These are phyloP conservation scores for Zygoascus flipseniorum DNA, from an alignment of 805 yeast species.

Conservation along the genomic window DNA sequence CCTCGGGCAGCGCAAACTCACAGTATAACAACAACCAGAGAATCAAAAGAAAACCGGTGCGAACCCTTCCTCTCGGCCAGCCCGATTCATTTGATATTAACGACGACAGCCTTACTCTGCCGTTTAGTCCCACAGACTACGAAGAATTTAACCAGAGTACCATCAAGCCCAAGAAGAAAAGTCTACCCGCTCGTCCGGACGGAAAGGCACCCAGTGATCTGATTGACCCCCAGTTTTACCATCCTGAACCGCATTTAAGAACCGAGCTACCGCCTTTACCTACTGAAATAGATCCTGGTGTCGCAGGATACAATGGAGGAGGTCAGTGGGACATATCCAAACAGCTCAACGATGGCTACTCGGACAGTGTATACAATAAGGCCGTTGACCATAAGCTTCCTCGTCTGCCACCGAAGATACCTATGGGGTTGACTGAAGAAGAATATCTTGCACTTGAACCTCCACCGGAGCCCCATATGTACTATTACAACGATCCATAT, in stretches of 20 bases:
- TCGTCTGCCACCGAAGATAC: conserved; percentile 22
- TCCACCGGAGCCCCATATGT: conserved; percentile 13
- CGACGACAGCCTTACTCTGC: conserved; percentile 10
- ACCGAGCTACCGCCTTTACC: neutral
- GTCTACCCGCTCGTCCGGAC: neutral
- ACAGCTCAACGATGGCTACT: conserved; percentile 30
- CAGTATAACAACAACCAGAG: neutral
- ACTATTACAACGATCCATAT: conserved; percentile 5
- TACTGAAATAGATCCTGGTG: conserved; percentile 17
- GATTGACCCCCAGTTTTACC: conserved; percentile 17
- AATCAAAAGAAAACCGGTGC: conserved; percentile 14
- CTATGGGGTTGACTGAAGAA: conserved; percentile 20
- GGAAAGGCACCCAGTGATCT: conserved; percentile 7
- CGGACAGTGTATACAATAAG: conserved; percentile 26
- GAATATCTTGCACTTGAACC: conserved; percentile 17
- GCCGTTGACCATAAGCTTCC: conserved; percentile 11
- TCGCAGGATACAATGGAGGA: conserved; percentile 19
- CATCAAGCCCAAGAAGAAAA: neutral
- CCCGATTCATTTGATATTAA: conserved; percentile 1
- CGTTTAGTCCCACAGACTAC: conserved; percentile 19
- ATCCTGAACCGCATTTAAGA: conserved; percentile 18
- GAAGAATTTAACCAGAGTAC: neutral
- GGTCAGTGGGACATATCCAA: conserved; percentile 24
- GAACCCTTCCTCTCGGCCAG: conserved; percentile 4
- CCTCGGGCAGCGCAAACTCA: neutral